Evolutionary conservation across 2,329 filamentous ascomycete species (phyloP), one percentile per base, ranked within the genome.

Genomic region (Helicocarpus griseus): DNA sequence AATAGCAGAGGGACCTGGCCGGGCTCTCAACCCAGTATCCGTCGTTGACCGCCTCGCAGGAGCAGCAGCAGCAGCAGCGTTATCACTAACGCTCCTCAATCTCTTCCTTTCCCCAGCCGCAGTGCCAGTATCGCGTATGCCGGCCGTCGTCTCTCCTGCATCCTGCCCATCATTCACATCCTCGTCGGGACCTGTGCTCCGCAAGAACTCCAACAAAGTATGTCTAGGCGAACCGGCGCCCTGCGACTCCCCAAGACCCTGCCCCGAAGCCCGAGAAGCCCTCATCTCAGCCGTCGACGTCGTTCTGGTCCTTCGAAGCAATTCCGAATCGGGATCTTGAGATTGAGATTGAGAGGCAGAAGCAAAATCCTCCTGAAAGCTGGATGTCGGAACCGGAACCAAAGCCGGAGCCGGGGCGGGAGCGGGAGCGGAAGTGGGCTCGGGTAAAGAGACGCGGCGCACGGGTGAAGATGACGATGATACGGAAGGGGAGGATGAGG

Each of bases 91-190:
- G 48, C 64, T 66, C n/a, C 67, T 67, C 49, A 73, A 56, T 54
- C 71, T 66, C 59, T 73, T 73, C 43, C 71, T 65, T 52, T 73
- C 70, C 50, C 65, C 56, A 24, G 56, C 19, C 7, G 21, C 24
- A 24, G 49, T 33, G 17, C 7, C 35, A n/a, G 35, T 4, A n/a
- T 33, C n/a, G 14, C 17, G 33, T 40, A 24, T 9, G 33, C 28
- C 45, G 1, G 14, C 21, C 14, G 39, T 21, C 21, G 14, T 19
- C 28, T 14, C 24, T 9, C 41, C 41, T 21, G 29, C 22, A 6
- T 43, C 21, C 31, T 41, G 26, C 17, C 26, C 26, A 33, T 21
- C 35, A 41, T 43, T 26, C 8, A 17, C 41, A 39, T 39, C 19
- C 21, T 22, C 35, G 17, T 39, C 9, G 3, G 14, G 31, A 13